Evolutionary conservation across 306 rosid genomes (phyloP).

Genomic region (Clitoria ternatea): DNA sequence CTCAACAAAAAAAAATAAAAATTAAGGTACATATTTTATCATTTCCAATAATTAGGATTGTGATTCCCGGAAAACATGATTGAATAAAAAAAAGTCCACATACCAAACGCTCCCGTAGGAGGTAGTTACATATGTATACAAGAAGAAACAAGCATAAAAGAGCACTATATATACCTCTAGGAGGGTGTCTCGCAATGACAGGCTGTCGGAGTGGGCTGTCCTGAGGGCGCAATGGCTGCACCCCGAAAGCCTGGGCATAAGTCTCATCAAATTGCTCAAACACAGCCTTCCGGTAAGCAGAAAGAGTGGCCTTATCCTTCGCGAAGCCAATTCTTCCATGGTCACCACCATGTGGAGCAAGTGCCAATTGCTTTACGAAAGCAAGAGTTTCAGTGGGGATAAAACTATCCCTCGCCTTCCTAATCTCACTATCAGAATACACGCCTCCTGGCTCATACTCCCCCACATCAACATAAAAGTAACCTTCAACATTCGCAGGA

Average conservation of each 20-base stretch:
- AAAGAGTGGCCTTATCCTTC: slow-evolving; percentile 57
- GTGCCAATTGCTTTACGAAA: slow-evolving; percentile 66
- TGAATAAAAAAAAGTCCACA: too few relatives aligned
- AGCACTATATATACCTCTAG: slow-evolving; percentile 54
- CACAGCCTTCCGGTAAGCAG: slow-evolving; percentile 51
- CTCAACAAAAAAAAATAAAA: too few relatives aligned
- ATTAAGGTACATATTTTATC: too few relatives aligned
- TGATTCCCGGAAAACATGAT: too few relatives aligned
- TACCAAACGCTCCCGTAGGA: too few relatives aligned
- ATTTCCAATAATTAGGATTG: too few relatives aligned
- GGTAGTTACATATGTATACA: too few relatives aligned
- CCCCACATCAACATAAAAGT: slow-evolving; percentile 66
- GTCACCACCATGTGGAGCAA: slow-evolving; percentile 47
- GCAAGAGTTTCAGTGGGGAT: slow-evolving; percentile 50
- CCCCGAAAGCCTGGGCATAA: slow-evolving; percentile 93
- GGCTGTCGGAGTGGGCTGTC: slow-evolving; percentile 36
- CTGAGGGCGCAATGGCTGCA: slow-evolving; percentile 44
- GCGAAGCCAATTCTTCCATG: slow-evolving; percentile 43
- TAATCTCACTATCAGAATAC: slow-evolving; percentile 62
- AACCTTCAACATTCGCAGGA: slow-evolving; percentile 46
- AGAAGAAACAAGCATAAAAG: too few relatives aligned
- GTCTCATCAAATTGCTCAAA: slow-evolving; percentile 91
- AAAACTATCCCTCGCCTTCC: slow-evolving; percentile 54
- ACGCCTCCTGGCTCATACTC: slow-evolving; percentile 67
- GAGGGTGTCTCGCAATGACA: slow-evolving; percentile 39